Percentiles rank a stretch among this genome's conserved stretches.
Evolutionary conservation across 2,329 filamentous ascomycete genomes (phyloP).

Genomic region (Mycogone perniciosa): DNA sequence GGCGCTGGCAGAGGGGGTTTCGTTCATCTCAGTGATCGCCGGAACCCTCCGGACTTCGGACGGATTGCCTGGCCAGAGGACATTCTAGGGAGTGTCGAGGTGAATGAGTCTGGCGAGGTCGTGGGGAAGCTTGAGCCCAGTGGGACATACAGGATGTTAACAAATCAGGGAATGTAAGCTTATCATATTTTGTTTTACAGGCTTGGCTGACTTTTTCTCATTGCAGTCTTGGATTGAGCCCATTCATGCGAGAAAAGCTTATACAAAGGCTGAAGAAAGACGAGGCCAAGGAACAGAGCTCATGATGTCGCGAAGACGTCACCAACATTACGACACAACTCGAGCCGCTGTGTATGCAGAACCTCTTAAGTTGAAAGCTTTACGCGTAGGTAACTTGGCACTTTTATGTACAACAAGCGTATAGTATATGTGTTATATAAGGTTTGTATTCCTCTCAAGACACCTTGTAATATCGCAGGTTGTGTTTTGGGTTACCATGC

Average conservation of each 20-base stretch:
- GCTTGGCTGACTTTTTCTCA: not conserved
- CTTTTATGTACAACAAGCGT: too few species aligned
- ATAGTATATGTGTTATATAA: too few species aligned
- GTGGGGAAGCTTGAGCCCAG: slow-evolving; percentile 53
- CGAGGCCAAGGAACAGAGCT: slow-evolving; percentile 34
- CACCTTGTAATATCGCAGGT: too few species aligned
- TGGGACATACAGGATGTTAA: slow-evolving; percentile 58
- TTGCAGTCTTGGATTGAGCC: slow-evolving; percentile 26
- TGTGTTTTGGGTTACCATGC: too few species aligned
- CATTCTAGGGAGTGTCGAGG: slow-evolving; percentile 62
- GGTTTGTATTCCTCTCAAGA: too few species aligned
- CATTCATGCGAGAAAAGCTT: slow-evolving; percentile 48
- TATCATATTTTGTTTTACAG: not conserved
- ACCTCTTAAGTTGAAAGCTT: too few species aligned
- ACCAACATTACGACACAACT: too few species aligned
- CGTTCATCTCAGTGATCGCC: slow-evolving; percentile 57
- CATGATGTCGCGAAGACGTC: slow-evolving; percentile 16
- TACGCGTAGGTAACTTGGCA: too few species aligned
- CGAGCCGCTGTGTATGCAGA: not conserved
- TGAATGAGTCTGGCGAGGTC: slow-evolving; percentile 51
- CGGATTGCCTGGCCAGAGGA: slow-evolving; percentile 65
- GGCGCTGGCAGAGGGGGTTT: slow-evolving; percentile 55
- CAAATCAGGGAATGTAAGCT: slow-evolving; percentile 62
- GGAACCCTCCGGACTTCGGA: slow-evolving; percentile 61
- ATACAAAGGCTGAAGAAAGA: slow-evolving; percentile 47